These are phyloP conservation scores for Kwoniella sp. DNA, from an alignment of 768 basidiomycete genomes.

Conservation along the genomic window DNA sequence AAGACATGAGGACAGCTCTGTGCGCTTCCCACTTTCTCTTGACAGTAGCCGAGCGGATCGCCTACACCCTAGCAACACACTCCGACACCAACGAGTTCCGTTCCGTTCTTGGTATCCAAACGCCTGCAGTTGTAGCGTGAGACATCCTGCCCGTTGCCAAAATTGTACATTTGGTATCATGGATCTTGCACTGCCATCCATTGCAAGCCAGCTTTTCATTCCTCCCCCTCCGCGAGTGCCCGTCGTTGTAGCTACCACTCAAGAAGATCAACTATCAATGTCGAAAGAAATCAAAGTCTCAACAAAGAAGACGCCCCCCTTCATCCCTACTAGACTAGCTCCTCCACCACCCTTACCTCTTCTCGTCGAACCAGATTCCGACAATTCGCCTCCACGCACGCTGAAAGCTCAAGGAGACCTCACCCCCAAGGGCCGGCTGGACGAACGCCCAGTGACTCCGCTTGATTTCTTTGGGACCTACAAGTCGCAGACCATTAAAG, in stretches of 20 bases:
- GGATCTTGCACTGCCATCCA: slow-evolving; percentile 16
- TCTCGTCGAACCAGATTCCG: slow-evolving; percentile 7
- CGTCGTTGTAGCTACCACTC: not conserved
- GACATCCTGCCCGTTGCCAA: no score
- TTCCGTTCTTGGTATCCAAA: no score
- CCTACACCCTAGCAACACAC: not conserved
- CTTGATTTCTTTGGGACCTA: slow-evolving; percentile 2
- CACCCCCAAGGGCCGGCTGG: not conserved
- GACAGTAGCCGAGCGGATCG: not conserved
- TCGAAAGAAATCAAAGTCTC: not conserved
- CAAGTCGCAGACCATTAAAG: not conserved
- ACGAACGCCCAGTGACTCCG: slow-evolving; percentile 10
- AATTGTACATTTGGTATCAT: not conserved
- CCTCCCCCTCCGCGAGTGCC: not conserved
- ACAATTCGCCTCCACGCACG: slow-evolving; percentile 1
- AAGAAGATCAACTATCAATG: not conserved
- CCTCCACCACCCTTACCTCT: slow-evolving; percentile 5
- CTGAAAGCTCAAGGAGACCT: not conserved
- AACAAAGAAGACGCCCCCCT: not conserved
- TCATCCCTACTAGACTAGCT: not conserved
- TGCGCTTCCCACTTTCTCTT: not conserved
- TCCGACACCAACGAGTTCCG: not conserved
- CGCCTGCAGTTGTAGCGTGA: no score
- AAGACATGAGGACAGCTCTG: not conserved
- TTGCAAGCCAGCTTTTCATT: slow-evolving; percentile 5